phyloP scores from a whole-genome alignment of 495 filamentous ascomycete genomes.

The Xylaria palmicola region DNA sequence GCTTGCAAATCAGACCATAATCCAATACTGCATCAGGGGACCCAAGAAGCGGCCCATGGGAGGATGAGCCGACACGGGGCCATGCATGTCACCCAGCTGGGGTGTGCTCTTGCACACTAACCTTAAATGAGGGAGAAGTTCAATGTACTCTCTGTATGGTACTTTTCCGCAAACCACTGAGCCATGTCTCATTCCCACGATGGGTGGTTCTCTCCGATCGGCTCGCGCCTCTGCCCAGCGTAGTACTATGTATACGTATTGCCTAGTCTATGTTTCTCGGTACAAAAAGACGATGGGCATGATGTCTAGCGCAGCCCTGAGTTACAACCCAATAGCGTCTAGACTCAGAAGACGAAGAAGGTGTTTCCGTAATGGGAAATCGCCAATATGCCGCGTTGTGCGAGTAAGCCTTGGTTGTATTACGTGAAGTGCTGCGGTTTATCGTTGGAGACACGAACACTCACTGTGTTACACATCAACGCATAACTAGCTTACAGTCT shows the following conservation, averaged over 20 bases:
- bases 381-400: not conserved
- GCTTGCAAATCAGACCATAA: slow-evolving; percentile 33
- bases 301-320: no score
- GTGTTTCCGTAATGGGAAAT: not conserved
- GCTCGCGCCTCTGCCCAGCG: no score
- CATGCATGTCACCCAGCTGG: slow-evolving; percentile 31
- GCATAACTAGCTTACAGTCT: slow-evolving; percentile 10
- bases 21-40: slow-evolving; percentile 23
- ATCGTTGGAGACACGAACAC: slow-evolving; percentile 6
- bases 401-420: not conserved
- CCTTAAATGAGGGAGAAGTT: slow-evolving; percentile 14
- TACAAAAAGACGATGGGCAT: no score
- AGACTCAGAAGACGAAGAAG: not conserved
- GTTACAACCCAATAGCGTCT: not conserved
- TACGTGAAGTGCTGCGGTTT: not conserved
- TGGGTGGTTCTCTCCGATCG: not conserved
- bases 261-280: no score
- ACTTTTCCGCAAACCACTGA: slow-evolving; percentile 16
- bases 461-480: not conserved
- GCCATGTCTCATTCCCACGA: slow-evolving; percentile 6
- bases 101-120: slow-evolving; percentile 4
- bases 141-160: slow-evolving; percentile 15
- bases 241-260: no score
- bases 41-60: slow-evolving; percentile 23
- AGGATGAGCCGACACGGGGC: slow-evolving; percentile 34